Base-by-base conservation (phyloP, 139 green algal species). In the Chlorella vulgaris region DNA sequence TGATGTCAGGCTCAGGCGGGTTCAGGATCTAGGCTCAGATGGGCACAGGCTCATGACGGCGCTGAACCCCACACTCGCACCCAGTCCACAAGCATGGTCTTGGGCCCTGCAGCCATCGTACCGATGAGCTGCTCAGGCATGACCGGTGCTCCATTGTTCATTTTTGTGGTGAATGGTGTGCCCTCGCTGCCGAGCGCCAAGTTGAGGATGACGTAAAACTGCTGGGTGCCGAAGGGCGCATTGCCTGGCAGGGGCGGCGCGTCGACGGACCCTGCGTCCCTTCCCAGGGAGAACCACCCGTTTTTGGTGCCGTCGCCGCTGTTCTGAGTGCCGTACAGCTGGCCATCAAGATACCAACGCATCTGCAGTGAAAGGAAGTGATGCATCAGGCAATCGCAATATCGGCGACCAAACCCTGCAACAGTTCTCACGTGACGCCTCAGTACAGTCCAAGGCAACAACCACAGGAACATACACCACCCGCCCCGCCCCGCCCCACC, bases 121-220 rank as follows among this genome's bases (percentile, higher is more conserved):
- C 40, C 50, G 19, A 19, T 18, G 35, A 76, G 74, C 50, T 74
- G 60, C 35, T 42, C 43, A 18, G 36, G 31, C 26, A 28, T 15
- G 5, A 82, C 31, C 0, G 38, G 10, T 28, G 24, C 58, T 0
- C 58, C 29, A 26, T 53, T 38, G 67, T 85, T 63, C 28, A 36
- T 28, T 4, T 76, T 76, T 24, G 19, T 40, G 35, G 70, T 78
- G 33, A 78, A 78, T 5, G 26, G 6, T 0, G 70, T 78, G 70
- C 18, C 50, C 70, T 78, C 39, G 15, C 82, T 82, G 22, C 87
- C 87, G 28, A 91, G 63, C 0, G 87, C 87, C 15, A 91, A 74
- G 78, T 89, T 91, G 26, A 91, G 58, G 42, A 89, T 83, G 29
- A 89, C 10, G 74, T 91, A 82, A 88, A 78, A 78, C 2, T 39